phyloP scores from a whole-genome alignment of 2,329 filamentous ascomycete genomes.

The Stachybotrys elegans region DNA sequence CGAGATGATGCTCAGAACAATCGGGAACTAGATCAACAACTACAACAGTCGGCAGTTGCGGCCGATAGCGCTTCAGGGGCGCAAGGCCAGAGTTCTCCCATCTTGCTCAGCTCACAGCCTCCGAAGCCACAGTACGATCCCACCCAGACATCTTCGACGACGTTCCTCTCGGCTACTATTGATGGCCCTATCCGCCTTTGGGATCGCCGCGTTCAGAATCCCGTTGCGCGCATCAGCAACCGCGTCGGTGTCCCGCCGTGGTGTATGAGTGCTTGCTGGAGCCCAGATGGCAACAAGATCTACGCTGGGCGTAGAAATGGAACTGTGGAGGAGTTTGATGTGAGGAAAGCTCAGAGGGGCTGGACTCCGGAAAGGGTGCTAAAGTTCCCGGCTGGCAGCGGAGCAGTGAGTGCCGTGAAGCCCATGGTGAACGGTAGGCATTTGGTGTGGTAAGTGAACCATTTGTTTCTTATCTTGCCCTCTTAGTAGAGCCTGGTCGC shows the following conservation, averaged over 20 bases:
- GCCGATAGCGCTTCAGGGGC: slow-evolving; percentile 9
- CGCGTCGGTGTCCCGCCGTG: slow-evolving; percentile 78
- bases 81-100: slow-evolving; percentile 6
- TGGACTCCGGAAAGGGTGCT: slow-evolving; percentile 73
- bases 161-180: slow-evolving; percentile 83
- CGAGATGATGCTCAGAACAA: too few relatives aligned
- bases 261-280: slow-evolving; percentile 98
- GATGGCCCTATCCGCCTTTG: slow-evolving; percentile 89
- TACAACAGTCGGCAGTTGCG: not conserved
- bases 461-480: too few relatives aligned
- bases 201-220: slow-evolving; percentile 73
- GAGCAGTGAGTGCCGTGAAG: slow-evolving; percentile 79
- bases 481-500: not conserved
- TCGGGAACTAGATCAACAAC: not conserved
- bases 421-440: slow-evolving; percentile 92
- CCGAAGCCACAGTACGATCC: slow-evolving; percentile 42
- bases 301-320: slow-evolving; percentile 88
- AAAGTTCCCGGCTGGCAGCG: slow-evolving; percentile 84
- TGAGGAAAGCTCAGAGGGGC: slow-evolving; percentile 66
- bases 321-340: slow-evolving; percentile 88
- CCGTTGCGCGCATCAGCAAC: slow-evolving; percentile 74
- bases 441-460: slow-evolving; percentile 61
- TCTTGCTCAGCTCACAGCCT: slow-evolving; percentile 28
- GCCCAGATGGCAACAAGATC: slow-evolving; percentile 88
- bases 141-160: slow-evolving; percentile 63